phyloP scores from a whole-genome alignment of 2,329 filamentous ascomycete genomes.

The Lachnellula hyalina region DNA sequence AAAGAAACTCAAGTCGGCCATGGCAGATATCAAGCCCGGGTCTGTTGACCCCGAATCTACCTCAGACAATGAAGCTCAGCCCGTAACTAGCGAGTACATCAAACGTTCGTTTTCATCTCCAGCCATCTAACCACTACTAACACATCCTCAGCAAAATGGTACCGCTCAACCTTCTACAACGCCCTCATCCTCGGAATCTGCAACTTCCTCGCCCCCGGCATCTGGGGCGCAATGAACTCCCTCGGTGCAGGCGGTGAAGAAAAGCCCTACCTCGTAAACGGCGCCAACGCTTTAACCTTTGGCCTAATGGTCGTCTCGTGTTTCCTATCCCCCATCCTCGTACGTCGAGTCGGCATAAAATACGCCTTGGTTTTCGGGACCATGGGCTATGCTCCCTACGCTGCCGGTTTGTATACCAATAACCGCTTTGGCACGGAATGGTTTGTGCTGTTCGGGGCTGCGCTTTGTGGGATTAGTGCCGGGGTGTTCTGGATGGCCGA shows the following conservation, averaged over 20 bases:
- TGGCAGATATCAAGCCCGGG: conserved; percentile 6
- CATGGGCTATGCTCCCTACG: conserved; percentile 65
- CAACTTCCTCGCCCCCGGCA: conserved; percentile 65
- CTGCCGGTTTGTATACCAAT: conserved; percentile 66
- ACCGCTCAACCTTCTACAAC: conserved; percentile 68
- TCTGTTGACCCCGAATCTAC: conserved; percentile 3
- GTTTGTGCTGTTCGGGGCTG: conserved; percentile 55
- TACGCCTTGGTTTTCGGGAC: conserved; percentile 67
- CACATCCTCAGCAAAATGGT: conserved; percentile 46
- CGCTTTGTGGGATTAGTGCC: conserved; percentile 36
- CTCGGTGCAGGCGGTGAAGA: conserved; percentile 64
- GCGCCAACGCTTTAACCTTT: conserved; percentile 66
- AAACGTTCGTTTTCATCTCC: conserved; percentile 8
- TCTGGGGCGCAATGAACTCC: conserved; percentile 70
- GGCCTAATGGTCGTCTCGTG: conserved; percentile 69
- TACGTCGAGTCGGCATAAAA: conserved; percentile 65
- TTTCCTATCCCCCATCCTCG: conserved; percentile 57
- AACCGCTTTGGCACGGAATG: conserved; percentile 65
- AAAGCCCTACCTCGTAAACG: conserved; percentile 58
- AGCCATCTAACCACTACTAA: neutral
- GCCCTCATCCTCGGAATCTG: conserved; percentile 65
- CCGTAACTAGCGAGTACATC: conserved; percentile 6
- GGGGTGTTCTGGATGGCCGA: conserved; percentile 74
- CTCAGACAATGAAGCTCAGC: conserved; percentile 19
- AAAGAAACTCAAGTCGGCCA: neutral